Conservation (phyloP, 805 yeast genomes). For the Saturnispora zaruensis region DNA sequence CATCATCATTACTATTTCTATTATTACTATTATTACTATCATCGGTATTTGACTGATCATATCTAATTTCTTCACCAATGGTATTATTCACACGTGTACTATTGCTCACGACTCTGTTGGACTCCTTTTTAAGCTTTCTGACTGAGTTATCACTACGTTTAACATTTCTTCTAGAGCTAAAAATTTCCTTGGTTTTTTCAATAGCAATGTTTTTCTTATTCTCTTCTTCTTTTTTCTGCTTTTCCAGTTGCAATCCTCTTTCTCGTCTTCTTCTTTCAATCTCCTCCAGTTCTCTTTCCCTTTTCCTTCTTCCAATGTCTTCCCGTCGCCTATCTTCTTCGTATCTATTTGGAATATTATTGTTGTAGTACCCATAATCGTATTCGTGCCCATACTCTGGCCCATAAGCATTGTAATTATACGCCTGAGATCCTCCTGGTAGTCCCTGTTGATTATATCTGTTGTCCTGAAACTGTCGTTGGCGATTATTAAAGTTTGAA, state of each 20-base stretch:
- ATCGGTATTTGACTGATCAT: not conserved
- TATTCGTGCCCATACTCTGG: not conserved
- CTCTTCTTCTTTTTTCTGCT: not conserved
- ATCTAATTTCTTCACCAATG: not conserved
- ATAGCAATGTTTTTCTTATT: constrained; percentile 2
- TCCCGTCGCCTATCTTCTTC: constrained; percentile 6
- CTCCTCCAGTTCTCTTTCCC: not conserved
- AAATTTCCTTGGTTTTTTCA: constrained; percentile 7
- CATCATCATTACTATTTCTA: not conserved
- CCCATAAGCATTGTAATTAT: not conserved
- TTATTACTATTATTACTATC: not conserved
- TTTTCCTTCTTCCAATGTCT: not conserved
- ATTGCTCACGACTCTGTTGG: not conserved
- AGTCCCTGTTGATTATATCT: not conserved
- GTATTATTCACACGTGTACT: not conserved
- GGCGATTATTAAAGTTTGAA: not conserved
- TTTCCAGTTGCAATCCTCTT: not conserved
- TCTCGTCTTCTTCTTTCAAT: not conserved
- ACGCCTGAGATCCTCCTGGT: not conserved
- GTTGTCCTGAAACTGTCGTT: not conserved
- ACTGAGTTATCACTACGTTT: not conserved
- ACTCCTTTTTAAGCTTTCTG: constrained; percentile 1
- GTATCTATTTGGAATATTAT: constrained; percentile 2
- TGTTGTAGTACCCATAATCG: constrained; percentile 8
- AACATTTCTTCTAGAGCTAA: constrained; percentile 6